Percentiles rank a stretch among this genome's conserved stretches.
These are phyloP conservation scores for Candida sp. DNA, from an alignment of 1,139 yeast species.

Conservation along the genomic window DNA sequence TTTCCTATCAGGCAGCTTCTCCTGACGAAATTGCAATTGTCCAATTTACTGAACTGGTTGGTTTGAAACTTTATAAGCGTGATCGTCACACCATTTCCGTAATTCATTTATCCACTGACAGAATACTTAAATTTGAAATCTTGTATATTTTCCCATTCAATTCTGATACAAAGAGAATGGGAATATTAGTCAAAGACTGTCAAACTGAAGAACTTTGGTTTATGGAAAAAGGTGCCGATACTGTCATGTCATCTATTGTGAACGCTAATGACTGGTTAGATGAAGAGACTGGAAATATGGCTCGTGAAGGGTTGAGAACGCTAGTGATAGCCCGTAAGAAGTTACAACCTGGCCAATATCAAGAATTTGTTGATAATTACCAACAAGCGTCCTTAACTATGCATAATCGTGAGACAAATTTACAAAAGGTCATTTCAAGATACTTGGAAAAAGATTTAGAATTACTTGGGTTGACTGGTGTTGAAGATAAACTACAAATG, in stretches of 20 bases:
- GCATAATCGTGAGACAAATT: slow-evolving; percentile 70
- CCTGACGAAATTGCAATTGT: slow-evolving; percentile 99
- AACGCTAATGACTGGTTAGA: slow-evolving; percentile 92
- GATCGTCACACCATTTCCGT: slow-evolving; percentile 76
- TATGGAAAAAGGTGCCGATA: slow-evolving; percentile 93
- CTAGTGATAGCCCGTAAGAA: slow-evolving; percentile 86
- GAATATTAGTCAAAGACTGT: slow-evolving; percentile 70
- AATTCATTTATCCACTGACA: slow-evolving; percentile 58
- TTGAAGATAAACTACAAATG: slow-evolving; percentile 89
- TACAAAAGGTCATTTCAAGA: slow-evolving; percentile 65
- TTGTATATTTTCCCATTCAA: slow-evolving; percentile 89
- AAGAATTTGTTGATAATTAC: slow-evolving; percentile 62
- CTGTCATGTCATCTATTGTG: slow-evolving; percentile 88
- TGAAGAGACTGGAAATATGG: slow-evolving; percentile 97
- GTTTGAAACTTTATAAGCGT: slow-evolving; percentile 72
- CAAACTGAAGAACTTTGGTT: slow-evolving; percentile 74
- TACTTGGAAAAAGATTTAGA: slow-evolving; percentile 83
- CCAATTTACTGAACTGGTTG: slow-evolving; percentile 83
- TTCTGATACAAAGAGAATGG: slow-evolving; percentile 97
- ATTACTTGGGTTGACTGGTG: slow-evolving; percentile 91
- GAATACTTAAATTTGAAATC: slow-evolving; percentile 58
- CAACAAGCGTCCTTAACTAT: slow-evolving; percentile 73
- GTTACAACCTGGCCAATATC: slow-evolving; percentile 50
- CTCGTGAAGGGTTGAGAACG: slow-evolving; percentile 95
- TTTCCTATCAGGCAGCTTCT: slow-evolving; percentile 94